Conservation (phyloP, 2,329 filamentous ascomycete species). For the Aspergillus udagawae region DNA sequence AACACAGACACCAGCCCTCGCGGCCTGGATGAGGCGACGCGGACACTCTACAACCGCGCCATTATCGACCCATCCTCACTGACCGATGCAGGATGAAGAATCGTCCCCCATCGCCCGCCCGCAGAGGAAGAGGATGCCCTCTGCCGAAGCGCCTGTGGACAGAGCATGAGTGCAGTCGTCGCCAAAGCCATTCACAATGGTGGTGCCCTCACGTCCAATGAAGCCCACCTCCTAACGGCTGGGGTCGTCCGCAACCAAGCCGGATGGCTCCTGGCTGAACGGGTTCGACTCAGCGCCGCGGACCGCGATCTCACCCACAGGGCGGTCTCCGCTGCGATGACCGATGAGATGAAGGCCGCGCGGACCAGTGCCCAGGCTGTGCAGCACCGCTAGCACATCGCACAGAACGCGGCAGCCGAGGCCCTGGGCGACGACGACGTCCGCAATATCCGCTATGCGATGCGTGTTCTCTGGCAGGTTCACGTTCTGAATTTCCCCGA, state of each 20-base stretch:
- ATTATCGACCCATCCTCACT: slow-evolving; percentile 13
- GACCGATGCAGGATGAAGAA: slow-evolving; percentile 13
- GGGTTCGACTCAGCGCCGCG: slow-evolving; percentile 4
- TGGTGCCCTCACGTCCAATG: slow-evolving; percentile 1
- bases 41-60: slow-evolving; percentile 13
- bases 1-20: slow-evolving; percentile 10
- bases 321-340: slow-evolving; percentile 9
- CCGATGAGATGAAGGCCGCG: slow-evolving; percentile 7
- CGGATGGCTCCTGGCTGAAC: slow-evolving; percentile 1
- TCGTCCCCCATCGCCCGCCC: slow-evolving; percentile 9
- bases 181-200: slow-evolving; percentile 8
- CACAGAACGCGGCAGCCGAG: neutral
- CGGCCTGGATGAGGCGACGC: slow-evolving; percentile 12
- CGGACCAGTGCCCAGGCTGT: slow-evolving; percentile 3
- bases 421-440: slow-evolving; percentile 6
- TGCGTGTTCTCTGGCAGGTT: slow-evolving; percentile 13
- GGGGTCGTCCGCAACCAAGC: neutral
- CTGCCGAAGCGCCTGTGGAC: slow-evolving; percentile 10
- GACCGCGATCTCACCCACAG: slow-evolving; percentile 9
- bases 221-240: slow-evolving; percentile 6
- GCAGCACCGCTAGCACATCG: neutral
- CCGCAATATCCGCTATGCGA: slow-evolving; percentile 7
- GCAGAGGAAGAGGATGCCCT: slow-evolving; percentile 11
- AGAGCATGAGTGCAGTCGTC: slow-evolving; percentile 9
- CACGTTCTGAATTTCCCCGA: slow-evolving; percentile 2